Base-by-base conservation (phyloP, 352 stramenopile species). In the Globisporangium sylvaticum region DNA sequence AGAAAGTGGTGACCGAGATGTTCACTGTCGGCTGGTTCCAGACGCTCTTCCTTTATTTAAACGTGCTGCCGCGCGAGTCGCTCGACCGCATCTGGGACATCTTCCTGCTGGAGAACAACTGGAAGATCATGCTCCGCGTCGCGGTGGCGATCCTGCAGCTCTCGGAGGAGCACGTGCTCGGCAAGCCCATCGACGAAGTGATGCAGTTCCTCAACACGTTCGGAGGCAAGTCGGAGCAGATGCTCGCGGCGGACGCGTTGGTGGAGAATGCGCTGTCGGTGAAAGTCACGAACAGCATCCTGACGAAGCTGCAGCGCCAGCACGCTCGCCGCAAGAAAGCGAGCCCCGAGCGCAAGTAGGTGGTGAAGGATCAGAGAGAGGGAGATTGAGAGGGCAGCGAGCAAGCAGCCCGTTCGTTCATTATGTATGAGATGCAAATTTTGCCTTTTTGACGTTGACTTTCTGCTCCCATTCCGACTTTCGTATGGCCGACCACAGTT, bases 171-270 rank as follows among this genome's bases (percentile, higher is more conserved):
- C 75, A 85, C 64, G 82, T 96, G 7, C 69, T 87, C 54, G 69
- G 75, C 25, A 85, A 89, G 55, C 73, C 79, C 2, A 95, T 94
- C 46, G 88, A 96, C 68, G 76, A 93, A 63, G 81, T 94, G 34
- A 95, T 94, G 83, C 77, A 89, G 65, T 93, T 94, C 60, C 88
- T 96, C 69, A 96, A 94, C 68, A 94, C 88, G 14, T 95, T 94
- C 59, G 72, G 75, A 32, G 75, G 79, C 58, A 72, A 82, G 24
- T 76, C 75, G 4, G 73, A 90, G 12, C 76, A 85, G 24, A 54
- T 92, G 34, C 76, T 94, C 37, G 79, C 81, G n/a, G 71, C 78
- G 12, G 44, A 82, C 8, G 60, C 68, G 50, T 70, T 95, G 1
- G 65, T 87, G 0, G 58, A 79, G 24, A 72, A 72, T 14, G 86